phyloP scores from a whole-genome alignment of 2,329 filamentous ascomycete genomes.

The Acrocalymma vagum region DNA sequence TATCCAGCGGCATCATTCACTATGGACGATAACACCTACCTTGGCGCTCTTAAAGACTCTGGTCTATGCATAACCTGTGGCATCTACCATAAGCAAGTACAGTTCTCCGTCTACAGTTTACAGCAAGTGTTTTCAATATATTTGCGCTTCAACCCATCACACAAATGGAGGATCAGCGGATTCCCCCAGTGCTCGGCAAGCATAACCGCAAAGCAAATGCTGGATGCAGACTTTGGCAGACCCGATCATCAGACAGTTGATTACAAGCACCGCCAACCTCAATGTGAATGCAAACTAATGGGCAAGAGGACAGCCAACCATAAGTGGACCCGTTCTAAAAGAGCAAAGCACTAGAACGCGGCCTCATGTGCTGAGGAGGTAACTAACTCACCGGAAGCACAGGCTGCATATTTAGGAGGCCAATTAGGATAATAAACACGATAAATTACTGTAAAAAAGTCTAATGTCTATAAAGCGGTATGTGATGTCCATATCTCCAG shows the following conservation, averaged over 20 bases:
- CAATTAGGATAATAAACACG: too few relatives aligned
- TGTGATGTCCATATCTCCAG: too few relatives aligned
- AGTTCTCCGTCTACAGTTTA: slow-evolving; percentile 9
- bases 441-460: too few relatives aligned
- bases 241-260: slow-evolving; percentile 14
- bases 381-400: too few relatives aligned
- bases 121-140: slow-evolving; percentile 15
- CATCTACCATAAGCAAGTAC: slow-evolving; percentile 11
- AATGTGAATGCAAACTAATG: too few relatives aligned
- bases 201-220: slow-evolving; percentile 16
- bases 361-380: too few relatives aligned
- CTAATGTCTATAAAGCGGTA: too few relatives aligned
- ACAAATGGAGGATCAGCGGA: slow-evolving; percentile 16
- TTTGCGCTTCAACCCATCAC: slow-evolving; percentile 11
- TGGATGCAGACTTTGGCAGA: slow-evolving; percentile 18
- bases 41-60: slow-evolving; percentile 3
- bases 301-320: too few relatives aligned
- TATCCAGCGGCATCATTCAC: slow-evolving; percentile 15
- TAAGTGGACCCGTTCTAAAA: too few relatives aligned
- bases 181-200: slow-evolving; percentile 17
- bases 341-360: too few relatives aligned
- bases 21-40: slow-evolving; percentile 10
- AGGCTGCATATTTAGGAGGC: too few relatives aligned
- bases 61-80: slow-evolving; percentile 12
- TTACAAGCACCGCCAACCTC: too few relatives aligned